Conservation (phyloP, 345 rosid genomes). For the Ceriops tagal region DNA sequence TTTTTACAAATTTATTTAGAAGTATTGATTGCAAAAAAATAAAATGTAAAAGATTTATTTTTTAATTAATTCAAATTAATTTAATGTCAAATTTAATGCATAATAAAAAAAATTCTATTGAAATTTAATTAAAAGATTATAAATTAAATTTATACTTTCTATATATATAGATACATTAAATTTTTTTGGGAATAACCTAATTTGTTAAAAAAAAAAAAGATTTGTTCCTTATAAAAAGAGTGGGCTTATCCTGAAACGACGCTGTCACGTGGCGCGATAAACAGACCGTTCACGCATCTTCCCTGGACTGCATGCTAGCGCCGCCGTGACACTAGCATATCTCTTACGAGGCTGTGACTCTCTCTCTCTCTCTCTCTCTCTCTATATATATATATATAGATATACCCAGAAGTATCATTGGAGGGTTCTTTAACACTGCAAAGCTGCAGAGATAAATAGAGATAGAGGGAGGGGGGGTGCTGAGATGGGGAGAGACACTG, state of each 20-base stretch:
- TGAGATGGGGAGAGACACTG: conserved; percentile 56
- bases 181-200: not conserved
- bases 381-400: too few relatives aligned
- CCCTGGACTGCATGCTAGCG: too few relatives aligned
- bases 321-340: too few relatives aligned
- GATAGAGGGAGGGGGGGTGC: not conserved
- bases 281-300: too few relatives aligned
- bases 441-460: too few relatives aligned
- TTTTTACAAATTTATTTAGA: too few relatives aligned
- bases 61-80: not conserved
- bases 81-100: not conserved
- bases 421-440: too few relatives aligned
- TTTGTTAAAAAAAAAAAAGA: not conserved
- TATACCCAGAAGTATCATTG: too few relatives aligned
- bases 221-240: not conserved
- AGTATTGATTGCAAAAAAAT: too few relatives aligned
- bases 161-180: not conserved
- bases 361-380: too few relatives aligned
- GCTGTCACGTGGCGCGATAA: too few relatives aligned
- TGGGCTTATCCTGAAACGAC: not conserved
- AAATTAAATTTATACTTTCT: not conserved
- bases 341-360: too few relatives aligned
- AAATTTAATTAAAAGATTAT: not conserved
- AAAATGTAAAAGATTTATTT: not conserved
- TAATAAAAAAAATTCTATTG: not conserved